Evolutionary conservation across 257 asterid genomes (phyloP), one percentile per base, ranked within the genome.

Genomic region (Ajuga chamaepitys): DNA sequence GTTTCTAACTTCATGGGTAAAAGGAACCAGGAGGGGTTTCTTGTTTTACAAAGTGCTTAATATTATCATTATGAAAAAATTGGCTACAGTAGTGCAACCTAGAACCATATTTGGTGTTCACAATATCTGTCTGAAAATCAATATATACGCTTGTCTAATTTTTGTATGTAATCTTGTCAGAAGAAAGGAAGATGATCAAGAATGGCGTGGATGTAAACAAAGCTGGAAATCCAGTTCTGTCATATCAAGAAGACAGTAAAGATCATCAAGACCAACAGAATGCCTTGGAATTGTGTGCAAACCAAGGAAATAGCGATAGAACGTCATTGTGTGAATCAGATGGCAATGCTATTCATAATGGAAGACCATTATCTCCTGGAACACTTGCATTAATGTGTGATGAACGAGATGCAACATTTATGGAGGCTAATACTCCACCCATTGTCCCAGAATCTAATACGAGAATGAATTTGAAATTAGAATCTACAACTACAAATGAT

Each of bases 331-430:
- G 66, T 52, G 85, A 74, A 61, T 63, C 77, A 16, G 72, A 62
- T 62, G 70, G 34, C 48, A 20, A 3, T 72, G 77, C 42, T 42
- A 38, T 37, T 26, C 74, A 64, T 53, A 68, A 61, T 44, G 74
- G 76, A 50, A 75, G 83, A 57, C 80, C 83, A 44, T n/a, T 74
- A 63, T 88, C 95, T 71, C 88, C 89, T 11, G 86, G 72, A 62
- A 84, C 88, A 52, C 83, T 78, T 48, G 78, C 83, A 62, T 62
- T 83, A 54, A 80, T 83, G 85, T 77, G 85, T 57, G 85, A 84
- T 56, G 96, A 88, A 65, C 77, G 62, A 64, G 78, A 71, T 26
- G 13, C 71, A 13, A 18, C 63, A 21, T 74, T 76, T 51, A 58
- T 67, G 58, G 51, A 42, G 5, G 57, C 69, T 38, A 67, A 74